Conservation (phyloP, 331 rosid genomes). For the Malus hybrid region DNA sequence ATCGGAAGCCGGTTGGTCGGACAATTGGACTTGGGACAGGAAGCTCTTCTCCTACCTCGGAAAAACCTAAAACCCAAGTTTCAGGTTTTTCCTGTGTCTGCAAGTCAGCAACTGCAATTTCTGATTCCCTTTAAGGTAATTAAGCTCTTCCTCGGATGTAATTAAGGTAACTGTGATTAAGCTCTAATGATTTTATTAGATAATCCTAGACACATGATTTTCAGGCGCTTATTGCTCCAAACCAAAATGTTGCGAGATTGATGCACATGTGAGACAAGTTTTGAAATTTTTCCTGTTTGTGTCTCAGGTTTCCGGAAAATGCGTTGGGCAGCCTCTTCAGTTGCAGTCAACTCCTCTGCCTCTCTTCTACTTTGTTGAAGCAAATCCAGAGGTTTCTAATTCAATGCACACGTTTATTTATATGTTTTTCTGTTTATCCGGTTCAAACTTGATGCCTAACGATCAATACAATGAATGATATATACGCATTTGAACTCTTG, state of each 20-base stretch:
- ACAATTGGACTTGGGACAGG: neutral
- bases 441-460: neutral
- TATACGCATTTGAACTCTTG: neutral
- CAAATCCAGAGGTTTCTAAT: constrained; percentile 27
- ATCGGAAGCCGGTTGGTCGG: neutral
- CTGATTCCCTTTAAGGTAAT: neutral
- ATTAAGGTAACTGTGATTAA: neutral
- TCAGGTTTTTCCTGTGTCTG: neutral
- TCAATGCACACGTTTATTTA: neutral
- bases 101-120: neutral
- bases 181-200: neutral
- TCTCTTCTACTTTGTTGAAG: constrained; percentile 18
- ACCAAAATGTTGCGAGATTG: neutral
- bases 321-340: constrained; percentile 16
- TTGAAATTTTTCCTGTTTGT: constrained; percentile 2
- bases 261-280: neutral
- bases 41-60: neutral
- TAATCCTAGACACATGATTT: neutral
- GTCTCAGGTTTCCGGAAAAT: constrained; percentile 18
- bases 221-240: neutral
- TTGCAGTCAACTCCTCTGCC: neutral
- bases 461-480: neutral
- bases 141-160: neutral
- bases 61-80: neutral
- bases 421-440: neutral